phyloP scores from a whole-genome alignment of 2,329 filamentous ascomycete genomes.

The Trichophyton schoenleinii region DNA sequence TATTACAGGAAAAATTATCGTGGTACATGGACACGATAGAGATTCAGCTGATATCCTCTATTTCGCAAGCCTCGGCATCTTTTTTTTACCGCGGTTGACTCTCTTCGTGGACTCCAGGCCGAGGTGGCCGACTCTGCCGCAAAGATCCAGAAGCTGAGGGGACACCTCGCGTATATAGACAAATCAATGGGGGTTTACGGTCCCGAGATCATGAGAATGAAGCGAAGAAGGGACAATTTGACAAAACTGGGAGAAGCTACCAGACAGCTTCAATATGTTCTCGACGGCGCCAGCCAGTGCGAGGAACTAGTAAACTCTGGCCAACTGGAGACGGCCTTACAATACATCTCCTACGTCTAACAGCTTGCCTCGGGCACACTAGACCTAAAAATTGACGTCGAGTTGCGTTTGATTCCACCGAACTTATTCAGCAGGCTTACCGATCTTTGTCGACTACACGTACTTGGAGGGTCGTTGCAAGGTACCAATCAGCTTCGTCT shows the following conservation, averaged over 20 bases:
- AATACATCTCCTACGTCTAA: conserved; percentile 12
- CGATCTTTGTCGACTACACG: conserved; percentile 7
- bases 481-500: not conserved
- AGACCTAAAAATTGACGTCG: conserved; percentile 6
- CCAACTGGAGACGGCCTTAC: conserved; percentile 7
- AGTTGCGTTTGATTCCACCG: not conserved
- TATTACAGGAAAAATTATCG: conserved; percentile 82
- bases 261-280: conserved; percentile 57
- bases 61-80: conserved; percentile 72
- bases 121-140: conserved; percentile 72
- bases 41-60: conserved; percentile 75
- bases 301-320: conserved; percentile 54
- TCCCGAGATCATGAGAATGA: conserved; percentile 61
- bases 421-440: not conserved
- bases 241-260: conserved; percentile 61
- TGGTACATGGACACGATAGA: conserved; percentile 97
- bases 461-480: conserved; percentile 1
- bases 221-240: conserved; percentile 60
- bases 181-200: conserved; percentile 64
- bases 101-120: conserved; percentile 65
- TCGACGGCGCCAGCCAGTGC: conserved; percentile 54
- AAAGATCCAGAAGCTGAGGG: conserved; percentile 58
- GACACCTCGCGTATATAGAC: conserved; percentile 60
- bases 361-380: conserved; percentile 12
- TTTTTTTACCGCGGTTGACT: conserved; percentile 76